Base-by-base conservation (phyloP, 2,329 filamentous ascomycete species). In the Emericellopsis atlantica region DNA sequence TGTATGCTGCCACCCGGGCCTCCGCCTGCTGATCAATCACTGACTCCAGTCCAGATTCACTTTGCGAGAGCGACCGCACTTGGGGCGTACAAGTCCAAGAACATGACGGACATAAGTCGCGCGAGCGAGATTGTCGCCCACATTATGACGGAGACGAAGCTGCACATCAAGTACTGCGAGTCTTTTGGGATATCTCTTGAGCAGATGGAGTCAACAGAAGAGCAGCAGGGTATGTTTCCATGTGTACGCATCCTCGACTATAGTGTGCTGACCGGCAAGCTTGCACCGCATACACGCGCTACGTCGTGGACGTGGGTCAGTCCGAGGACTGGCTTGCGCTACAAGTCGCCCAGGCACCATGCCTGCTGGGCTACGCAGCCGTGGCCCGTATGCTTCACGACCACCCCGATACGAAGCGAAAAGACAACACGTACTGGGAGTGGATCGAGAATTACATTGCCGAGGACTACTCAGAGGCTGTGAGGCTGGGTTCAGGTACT, bases 361-460 rank as follows among this genome's bases (percentile, higher is more conserved):
- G 90, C 55, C 68, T 95, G 26, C 72, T 95, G n/a, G 90, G 90
- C 34, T 95, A 96, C 57, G 81, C 81, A 9, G 76, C 76, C 42
- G 84, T 93, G 44, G 90, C 85, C 6, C 70, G 72, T 51, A 74
- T 85, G 51, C 67, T 95, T 4, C 70, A 79, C 50, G 66, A 66
- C 12, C 79, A 84, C 45, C 62, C 71, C 38, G 67, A 65, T n/a
- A 82, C 78, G 31, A 66, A 66, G 45, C 69, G 70, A 32, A 68
- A 70, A 33, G 68, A 81, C 11, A 93, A 90, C 56, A 69, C 64
- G 15, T 96, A 94, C 64, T 92, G 84, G 81, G 74, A 79, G 36
- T 96, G 90, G 90, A 86, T 96, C 48, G 70, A 89, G 55, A 93
- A 86, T 53, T 96, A 95, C 54, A 75, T 84, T 14, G 83, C 80